Conservation (phyloP, 2,329 filamentous ascomycete genomes). For the Cladosporium sp. region DNA sequence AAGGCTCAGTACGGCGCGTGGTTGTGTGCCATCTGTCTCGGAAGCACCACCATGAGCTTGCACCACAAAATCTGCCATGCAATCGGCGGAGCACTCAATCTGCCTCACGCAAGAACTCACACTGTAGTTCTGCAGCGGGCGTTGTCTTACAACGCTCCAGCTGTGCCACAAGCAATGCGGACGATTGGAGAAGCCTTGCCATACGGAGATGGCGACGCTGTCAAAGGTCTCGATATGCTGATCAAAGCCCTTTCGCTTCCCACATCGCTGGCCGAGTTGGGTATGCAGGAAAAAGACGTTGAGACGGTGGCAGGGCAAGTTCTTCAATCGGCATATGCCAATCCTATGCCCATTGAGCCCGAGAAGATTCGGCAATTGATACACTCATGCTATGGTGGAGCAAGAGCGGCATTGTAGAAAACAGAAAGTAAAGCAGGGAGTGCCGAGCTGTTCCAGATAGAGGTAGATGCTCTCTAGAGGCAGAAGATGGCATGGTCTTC, state of each 20-base stretch:
- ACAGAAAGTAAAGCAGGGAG: not conserved
- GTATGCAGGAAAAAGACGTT: not conserved
- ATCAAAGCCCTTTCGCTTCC: not conserved
- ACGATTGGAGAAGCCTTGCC: not conserved
- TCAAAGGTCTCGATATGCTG: not conserved
- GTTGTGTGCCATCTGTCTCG: slow-evolving; percentile 63
- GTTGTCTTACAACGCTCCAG: slow-evolving; percentile 62
- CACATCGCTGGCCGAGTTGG: not conserved
- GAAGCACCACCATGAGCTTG: slow-evolving; percentile 61
- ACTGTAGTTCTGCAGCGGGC: slow-evolving; percentile 64
- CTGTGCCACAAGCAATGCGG: slow-evolving; percentile 53
- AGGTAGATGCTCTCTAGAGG: too few relatives aligned
- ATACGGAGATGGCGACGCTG: not conserved
- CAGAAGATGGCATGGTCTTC: too few relatives aligned
- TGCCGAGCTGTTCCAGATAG: too few relatives aligned
- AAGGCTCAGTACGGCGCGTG: slow-evolving; percentile 63
- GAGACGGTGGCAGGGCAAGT: not conserved
- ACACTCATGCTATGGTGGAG: not conserved
- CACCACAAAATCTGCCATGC: slow-evolving; percentile 70
- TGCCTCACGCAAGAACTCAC: slow-evolving; percentile 67
- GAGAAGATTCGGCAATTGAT: not conserved
- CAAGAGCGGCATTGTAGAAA: not conserved
- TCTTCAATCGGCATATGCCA: not conserved
- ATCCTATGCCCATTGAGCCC: not conserved
- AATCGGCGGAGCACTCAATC: slow-evolving; percentile 62